A percentile compares a stretch with the other conserved stretches of the same genome.
phyloP scores from a whole-genome alignment of 371 early-diverging fungal genomes.

The Mucor piriformis region DNA sequence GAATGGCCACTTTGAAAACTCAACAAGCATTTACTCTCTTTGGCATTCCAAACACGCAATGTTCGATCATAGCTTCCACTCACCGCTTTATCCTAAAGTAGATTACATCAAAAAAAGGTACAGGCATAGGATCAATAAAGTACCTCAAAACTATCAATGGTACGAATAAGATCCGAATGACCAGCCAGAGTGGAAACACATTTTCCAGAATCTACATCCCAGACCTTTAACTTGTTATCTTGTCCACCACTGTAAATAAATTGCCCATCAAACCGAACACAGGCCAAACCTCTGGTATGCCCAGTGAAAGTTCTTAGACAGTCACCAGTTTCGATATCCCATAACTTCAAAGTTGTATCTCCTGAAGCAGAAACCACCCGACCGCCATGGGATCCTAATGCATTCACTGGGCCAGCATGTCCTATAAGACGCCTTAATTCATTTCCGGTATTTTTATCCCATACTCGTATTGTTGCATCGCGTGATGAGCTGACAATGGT shows the following conservation, averaged over 20 bases:
- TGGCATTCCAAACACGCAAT: slow-evolving; percentile 88
- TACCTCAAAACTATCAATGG: slow-evolving; percentile 71
- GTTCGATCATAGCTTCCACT: slow-evolving; percentile 83
- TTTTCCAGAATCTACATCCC: slow-evolving; percentile 84
- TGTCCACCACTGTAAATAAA: slow-evolving; percentile 88
- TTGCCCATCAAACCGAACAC: slow-evolving; percentile 87
- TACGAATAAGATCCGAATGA: slow-evolving; percentile 90
- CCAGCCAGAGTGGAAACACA: slow-evolving; percentile 72
- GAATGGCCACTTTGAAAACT: slow-evolving; percentile 72
- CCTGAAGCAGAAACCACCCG: slow-evolving; percentile 84
- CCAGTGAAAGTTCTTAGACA: slow-evolving; percentile 66
- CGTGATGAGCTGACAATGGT: slow-evolving; percentile 87
- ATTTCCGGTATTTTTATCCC: slow-evolving; percentile 60
- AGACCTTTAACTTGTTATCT: slow-evolving; percentile 90
- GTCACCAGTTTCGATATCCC: slow-evolving; percentile 75
- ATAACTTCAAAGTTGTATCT: slow-evolving; percentile 81
- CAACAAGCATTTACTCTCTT: slow-evolving; percentile 32
- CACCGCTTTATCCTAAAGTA: slow-evolving; percentile 41
- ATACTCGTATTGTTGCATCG: slow-evolving; percentile 89
- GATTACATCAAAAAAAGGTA: not conserved
- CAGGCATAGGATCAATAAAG: not conserved
- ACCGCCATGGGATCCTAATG: slow-evolving; percentile 70
- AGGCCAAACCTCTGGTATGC: slow-evolving; percentile 85
- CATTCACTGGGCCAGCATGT: slow-evolving; percentile 87
- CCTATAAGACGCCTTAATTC: slow-evolving; percentile 70